Percentiles rank a stretch among this genome's conserved stretches.
These are phyloP conservation scores for Scedosporium minutisporum DNA, from an alignment of 2,329 filamentous ascomycete genomes.

Conservation along the genomic window DNA sequence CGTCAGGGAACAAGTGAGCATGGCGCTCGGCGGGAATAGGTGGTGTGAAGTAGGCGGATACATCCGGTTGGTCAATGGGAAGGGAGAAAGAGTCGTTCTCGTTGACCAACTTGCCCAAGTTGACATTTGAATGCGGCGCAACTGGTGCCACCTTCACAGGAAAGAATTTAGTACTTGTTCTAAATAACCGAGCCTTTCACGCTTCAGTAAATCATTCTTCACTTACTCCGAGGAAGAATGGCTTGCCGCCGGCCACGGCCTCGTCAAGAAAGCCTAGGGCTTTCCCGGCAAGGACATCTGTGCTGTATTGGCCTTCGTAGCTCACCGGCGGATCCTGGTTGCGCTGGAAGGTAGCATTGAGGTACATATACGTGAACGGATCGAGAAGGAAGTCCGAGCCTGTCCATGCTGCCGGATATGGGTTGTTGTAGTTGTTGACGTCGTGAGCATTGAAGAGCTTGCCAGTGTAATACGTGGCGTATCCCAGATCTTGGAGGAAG, in stretches of 20 bases:
- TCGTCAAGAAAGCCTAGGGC: conserved; percentile 43
- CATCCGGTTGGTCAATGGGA: not conserved
- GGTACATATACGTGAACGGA: conserved; percentile 58
- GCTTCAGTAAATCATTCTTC: too few relatives aligned
- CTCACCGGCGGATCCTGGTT: conserved; percentile 45
- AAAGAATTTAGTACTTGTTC: too few relatives aligned
- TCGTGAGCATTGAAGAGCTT: conserved; percentile 45
- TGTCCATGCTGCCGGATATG: conserved; percentile 46
- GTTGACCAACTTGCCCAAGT: conserved; percentile 13
- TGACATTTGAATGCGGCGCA: conserved; percentile 21
- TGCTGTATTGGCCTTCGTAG: conserved; percentile 42
- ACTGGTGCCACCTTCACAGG: conserved; percentile 31
- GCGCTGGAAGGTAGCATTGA: conserved; percentile 54
- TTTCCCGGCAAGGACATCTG: conserved; percentile 41
- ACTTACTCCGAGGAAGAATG: conserved; percentile 42
- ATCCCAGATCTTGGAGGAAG: conserved; percentile 41
- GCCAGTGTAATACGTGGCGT: conserved; percentile 45
- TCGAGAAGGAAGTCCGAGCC: conserved; percentile 50
- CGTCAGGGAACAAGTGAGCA: conserved; percentile 47
- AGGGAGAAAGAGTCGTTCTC: not conserved
- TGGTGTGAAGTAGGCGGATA: conserved; percentile 19
- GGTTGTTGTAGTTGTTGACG: conserved; percentile 37
- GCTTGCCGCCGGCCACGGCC: conserved; percentile 30
- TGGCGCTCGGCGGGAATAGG: conserved; percentile 40
- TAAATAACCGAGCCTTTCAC: too few relatives aligned